phyloP scores from a whole-genome alignment of 1,284 basidiomycete genomes.

The Ceratobasidium sp. region DNA sequence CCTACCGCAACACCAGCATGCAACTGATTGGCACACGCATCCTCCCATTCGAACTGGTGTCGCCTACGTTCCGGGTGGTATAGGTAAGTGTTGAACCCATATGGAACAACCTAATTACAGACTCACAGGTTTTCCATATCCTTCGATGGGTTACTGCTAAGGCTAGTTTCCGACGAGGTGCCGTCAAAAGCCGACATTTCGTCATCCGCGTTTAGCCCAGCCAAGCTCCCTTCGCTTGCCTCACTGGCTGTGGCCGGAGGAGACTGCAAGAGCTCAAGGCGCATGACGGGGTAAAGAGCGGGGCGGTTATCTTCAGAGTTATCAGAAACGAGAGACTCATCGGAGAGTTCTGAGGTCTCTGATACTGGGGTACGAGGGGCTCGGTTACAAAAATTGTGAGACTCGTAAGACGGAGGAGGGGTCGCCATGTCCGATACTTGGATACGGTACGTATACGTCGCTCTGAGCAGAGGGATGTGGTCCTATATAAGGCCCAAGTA shows the following conservation, averaged over 20 bases:
- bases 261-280: not conserved
- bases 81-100: too few species aligned
- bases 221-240: not conserved
- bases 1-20: too few species aligned
- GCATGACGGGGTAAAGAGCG: not conserved
- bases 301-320: not conserved
- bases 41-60: too few species aligned
- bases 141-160: not conserved
- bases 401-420: too few species aligned
- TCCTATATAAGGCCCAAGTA: too few species aligned
- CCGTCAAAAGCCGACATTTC: not conserved
- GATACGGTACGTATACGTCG: too few species aligned
- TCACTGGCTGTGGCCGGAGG: not conserved
- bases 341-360: not conserved
- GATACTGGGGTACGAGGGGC: not conserved
- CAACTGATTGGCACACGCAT: too few species aligned
- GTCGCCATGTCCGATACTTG: too few species aligned
- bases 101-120: too few species aligned
- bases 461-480: too few species aligned
- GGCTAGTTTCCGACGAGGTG: not conserved
- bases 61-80: too few species aligned
- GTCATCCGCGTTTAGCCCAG: not conserved
- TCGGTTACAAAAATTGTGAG: not conserved
- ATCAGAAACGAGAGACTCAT: not conserved
- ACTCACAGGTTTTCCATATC: too few species aligned